Percentiles rank a stretch among this genome's conserved stretches.
Conservation (phyloP, 129 eudicot species). For the Silybum marianum region DNA sequence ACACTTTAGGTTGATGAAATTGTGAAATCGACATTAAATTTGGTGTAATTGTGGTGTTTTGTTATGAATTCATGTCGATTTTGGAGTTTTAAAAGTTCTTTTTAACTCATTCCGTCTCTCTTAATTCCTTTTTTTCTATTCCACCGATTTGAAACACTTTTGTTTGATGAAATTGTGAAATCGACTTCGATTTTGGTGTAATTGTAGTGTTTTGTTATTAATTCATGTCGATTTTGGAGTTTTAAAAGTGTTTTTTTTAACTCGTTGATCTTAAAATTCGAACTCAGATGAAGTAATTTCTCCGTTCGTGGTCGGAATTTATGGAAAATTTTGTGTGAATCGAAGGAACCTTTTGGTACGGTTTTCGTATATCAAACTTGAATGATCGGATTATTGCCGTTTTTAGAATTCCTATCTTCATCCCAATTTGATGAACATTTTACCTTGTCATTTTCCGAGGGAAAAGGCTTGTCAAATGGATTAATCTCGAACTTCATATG, state of each 20-base stretch:
- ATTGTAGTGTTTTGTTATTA: not conserved
- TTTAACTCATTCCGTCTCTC: too few species aligned
- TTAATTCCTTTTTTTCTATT: too few species aligned
- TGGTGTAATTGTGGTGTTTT: not conserved
- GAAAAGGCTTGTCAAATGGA: not conserved
- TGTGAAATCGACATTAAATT: too few species aligned
- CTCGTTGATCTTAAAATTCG: not conserved
- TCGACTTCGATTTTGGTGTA: too few species aligned
- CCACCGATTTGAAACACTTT: too few species aligned
- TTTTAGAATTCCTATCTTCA: conserved; percentile 1
- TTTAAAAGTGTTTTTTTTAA: not conserved
- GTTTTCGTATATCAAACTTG: not conserved
- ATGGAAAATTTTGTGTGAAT: not conserved
- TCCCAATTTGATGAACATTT: not conserved
- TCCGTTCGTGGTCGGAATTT: not conserved
- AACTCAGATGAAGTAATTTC: not conserved
- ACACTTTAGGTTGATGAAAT: too few species aligned
- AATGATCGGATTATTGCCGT: conserved; percentile 3
- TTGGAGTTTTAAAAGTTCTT: not conserved
- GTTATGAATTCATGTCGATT: not conserved
- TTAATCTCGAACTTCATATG: not conserved
- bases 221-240: not conserved
- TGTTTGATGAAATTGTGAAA: too few species aligned
- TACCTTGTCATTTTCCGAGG: not conserved
- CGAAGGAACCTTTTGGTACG: conserved; percentile 8